phyloP scores from a whole-genome alignment of 2,329 filamentous ascomycete species.

The Fusarium lyarnte region DNA sequence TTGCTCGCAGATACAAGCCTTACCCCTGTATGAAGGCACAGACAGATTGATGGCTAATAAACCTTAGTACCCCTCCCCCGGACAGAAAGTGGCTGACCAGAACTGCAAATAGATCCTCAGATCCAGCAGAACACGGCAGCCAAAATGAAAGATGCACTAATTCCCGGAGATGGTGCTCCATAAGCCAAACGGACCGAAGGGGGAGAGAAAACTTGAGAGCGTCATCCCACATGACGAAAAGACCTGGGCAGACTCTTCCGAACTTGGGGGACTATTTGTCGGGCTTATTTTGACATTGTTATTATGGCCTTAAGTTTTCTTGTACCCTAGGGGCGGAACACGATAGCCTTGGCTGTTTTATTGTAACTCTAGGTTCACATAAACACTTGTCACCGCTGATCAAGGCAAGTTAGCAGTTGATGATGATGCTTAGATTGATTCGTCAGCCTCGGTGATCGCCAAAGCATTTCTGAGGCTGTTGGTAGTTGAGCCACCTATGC shows the following conservation, averaged over 20 bases:
- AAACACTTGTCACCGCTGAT: neutral
- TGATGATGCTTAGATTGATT: conserved; percentile 9
- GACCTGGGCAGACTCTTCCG: neutral
- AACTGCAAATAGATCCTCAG: conserved; percentile 33
- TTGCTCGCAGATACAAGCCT: neutral
- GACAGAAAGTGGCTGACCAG: conserved; percentile 3
- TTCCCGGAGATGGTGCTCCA: conserved; percentile 33
- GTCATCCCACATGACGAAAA: neutral
- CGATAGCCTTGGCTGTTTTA: neutral
- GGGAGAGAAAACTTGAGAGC: neutral
- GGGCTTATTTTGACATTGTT: neutral
- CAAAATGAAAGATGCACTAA: conserved; percentile 9
- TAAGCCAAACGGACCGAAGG: neutral
- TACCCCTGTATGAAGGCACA: conserved; percentile 16
- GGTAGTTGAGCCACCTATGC: neutral
- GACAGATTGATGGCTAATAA: conserved; percentile 3
- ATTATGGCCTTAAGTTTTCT: neutral
- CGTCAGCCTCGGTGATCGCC: neutral
- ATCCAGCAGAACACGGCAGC: conserved; percentile 33
- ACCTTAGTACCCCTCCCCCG: conserved; percentile 26
- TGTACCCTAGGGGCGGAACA: neutral
- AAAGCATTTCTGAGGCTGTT: neutral
- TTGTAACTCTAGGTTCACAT: conserved; percentile 9
- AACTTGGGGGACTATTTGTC: neutral
- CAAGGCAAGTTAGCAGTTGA: neutral